phyloP scores from a whole-genome alignment of 495 filamentous ascomycete species.

The Aspergillus incahuasiensis region DNA sequence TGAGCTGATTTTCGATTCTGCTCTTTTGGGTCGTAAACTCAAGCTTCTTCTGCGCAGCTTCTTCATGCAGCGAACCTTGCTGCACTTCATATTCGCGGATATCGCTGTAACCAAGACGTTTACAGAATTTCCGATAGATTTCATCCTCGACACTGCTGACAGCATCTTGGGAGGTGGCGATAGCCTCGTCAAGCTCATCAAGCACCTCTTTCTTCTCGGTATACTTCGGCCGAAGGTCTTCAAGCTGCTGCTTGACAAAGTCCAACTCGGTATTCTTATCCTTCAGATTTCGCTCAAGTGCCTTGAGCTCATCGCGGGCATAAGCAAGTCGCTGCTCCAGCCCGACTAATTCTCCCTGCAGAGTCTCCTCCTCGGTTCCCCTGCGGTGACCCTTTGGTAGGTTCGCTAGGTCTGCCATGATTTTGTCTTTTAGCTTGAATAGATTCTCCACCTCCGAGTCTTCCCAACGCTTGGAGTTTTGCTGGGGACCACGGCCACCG shows the following conservation, averaged over 20 bases:
- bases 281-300: slow-evolving; percentile 78
- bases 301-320: slow-evolving; percentile 68
- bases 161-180: slow-evolving; percentile 67
- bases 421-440: slow-evolving; percentile 63
- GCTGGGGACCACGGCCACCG: slow-evolving; percentile 75
- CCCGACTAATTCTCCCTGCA: slow-evolving; percentile 74
- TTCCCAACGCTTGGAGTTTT: slow-evolving; percentile 77
- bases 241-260: slow-evolving; percentile 63
- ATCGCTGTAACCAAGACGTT: slow-evolving; percentile 76
- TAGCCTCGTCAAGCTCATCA: slow-evolving; percentile 57
- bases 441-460: slow-evolving; percentile 83
- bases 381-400: slow-evolving; percentile 72
- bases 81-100: slow-evolving; percentile 92
- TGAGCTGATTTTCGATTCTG: slow-evolving; percentile 70
- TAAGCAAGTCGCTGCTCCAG: slow-evolving; percentile 74
- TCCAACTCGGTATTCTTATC: slow-evolving; percentile 82
- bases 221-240: slow-evolving; percentile 73
- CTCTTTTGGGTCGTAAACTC: slow-evolving; percentile 82
- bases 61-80: slow-evolving; percentile 85
- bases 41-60: slow-evolving; percentile 77
- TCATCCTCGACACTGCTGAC: slow-evolving; percentile 84
- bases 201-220: slow-evolving; percentile 64
- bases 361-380: slow-evolving; percentile 68
- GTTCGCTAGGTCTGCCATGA: slow-evolving; percentile 64
- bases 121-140: slow-evolving; percentile 83